These are phyloP conservation scores for Juncus inflexus DNA, from an alignment of 176 grass and related monocot genomes.

Conservation along the genomic window DNA sequence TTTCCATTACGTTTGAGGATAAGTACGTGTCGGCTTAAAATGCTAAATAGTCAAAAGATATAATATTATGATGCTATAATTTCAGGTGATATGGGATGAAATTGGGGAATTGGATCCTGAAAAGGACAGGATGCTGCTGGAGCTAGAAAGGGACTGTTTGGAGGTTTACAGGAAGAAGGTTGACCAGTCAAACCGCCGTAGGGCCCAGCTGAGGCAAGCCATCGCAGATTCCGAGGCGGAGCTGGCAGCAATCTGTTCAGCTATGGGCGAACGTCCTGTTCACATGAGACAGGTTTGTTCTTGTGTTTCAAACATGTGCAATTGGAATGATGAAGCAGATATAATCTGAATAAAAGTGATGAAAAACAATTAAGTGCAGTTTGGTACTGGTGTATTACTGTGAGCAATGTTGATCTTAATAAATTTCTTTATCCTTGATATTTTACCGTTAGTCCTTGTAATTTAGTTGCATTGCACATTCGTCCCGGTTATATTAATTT, in stretches of 20 bases:
- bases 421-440: too few species aligned
- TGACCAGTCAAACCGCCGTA: conserved; percentile 51
- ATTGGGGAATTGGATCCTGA: conserved; percentile 46
- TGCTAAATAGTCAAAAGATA: conserved; percentile 6
- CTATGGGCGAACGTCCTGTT: conserved; percentile 45
- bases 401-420: too few species aligned
- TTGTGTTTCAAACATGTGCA: neutral
- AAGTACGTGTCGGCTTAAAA: neutral
- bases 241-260: conserved; percentile 53
- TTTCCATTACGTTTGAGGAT: neutral
- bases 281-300: conserved; percentile 45
- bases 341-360: too few species aligned
- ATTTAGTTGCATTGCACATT: too few species aligned
- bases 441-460: too few species aligned
- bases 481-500: too few species aligned
- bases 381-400: too few species aligned
- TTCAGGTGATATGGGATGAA: conserved; percentile 64
- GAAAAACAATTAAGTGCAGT: too few species aligned
- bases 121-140: conserved; percentile 50
- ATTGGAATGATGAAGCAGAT: neutral
- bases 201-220: conserved; percentile 59
- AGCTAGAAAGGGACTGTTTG: conserved; percentile 59
- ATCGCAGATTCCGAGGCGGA: conserved; percentile 62
- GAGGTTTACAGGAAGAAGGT: conserved; percentile 61
- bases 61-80: neutral